phyloP scores from a whole-genome alignment of 129 eudicot genomes.

The Gnaphalium uliginosum region DNA sequence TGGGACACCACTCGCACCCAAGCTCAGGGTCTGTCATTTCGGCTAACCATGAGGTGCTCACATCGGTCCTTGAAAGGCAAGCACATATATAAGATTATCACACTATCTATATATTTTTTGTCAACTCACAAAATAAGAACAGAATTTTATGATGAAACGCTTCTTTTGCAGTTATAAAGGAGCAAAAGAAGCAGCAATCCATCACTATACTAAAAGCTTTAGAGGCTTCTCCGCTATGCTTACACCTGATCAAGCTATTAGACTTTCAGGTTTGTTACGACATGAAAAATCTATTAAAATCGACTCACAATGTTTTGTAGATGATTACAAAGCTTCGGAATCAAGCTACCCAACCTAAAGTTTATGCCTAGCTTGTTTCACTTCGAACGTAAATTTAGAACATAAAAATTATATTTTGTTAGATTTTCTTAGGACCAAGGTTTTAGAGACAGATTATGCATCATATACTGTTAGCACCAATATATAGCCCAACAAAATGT shows the following conservation, averaged over 20 bases:
- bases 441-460: no score
- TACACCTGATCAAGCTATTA: slow-evolving; percentile 52
- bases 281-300: not conserved
- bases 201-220: slow-evolving; percentile 67
- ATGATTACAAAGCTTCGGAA: no score
- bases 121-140: no score
- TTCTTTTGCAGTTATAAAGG: slow-evolving; percentile 40
- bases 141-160: not conserved
- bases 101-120: no score
- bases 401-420: no score
- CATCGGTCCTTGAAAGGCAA: slow-evolving; percentile 51
- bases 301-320: no score
- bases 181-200: slow-evolving; percentile 56
- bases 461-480: no score
- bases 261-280: slow-evolving; percentile 43
- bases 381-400: no score
- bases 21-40: slow-evolving; percentile 43
- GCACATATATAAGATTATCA: not conserved
- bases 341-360: no score
- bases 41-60: slow-evolving; percentile 55
- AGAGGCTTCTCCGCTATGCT: slow-evolving; percentile 85
- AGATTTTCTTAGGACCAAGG: no score
- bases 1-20: slow-evolving; percentile 61
- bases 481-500: no score
- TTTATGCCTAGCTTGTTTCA: no score